Conservation (phyloP, 2,329 filamentous ascomycete genomes). For the Penicillium sp. region DNA sequence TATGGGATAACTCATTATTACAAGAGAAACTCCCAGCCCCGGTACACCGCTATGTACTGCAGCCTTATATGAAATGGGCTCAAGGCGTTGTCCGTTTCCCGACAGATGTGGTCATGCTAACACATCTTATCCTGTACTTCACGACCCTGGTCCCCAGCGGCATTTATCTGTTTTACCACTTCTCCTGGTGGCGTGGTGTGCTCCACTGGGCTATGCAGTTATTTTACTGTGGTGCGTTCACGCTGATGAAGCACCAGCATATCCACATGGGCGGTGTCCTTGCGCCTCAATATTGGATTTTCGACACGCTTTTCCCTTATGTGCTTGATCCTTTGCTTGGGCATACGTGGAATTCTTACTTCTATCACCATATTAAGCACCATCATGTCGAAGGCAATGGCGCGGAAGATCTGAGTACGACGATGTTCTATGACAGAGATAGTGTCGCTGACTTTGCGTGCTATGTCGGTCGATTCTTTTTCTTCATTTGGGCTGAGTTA, state of each 20-base stretch:
- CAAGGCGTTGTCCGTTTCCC: conserved; percentile 61
- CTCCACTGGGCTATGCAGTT: conserved; percentile 66
- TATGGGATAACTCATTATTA: conserved; percentile 53
- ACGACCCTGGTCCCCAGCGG: conserved; percentile 70
- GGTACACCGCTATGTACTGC: conserved; percentile 55
- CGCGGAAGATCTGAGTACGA: conserved; percentile 72
- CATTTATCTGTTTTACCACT: conserved; percentile 63
- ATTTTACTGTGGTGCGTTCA: conserved; percentile 73
- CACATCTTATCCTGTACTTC: conserved; percentile 72
- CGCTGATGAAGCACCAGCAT: conserved; percentile 81
- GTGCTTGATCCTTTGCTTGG: conserved; percentile 74
- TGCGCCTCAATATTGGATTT: conserved; percentile 51
- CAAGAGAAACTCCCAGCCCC: conserved; percentile 32
- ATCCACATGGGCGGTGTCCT: conserved; percentile 76
- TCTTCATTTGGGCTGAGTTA: conserved; percentile 73
- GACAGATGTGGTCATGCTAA: conserved; percentile 76
- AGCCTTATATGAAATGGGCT: conserved; percentile 61
- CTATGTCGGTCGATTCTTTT: conserved; percentile 72
- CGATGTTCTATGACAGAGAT: conserved; percentile 75
- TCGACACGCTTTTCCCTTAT: conserved; percentile 72
- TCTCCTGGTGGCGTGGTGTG: conserved; percentile 67
- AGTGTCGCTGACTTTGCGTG: conserved; percentile 64
- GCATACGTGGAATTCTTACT: conserved; percentile 84
- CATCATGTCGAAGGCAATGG: conserved; percentile 83
- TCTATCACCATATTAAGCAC: conserved; percentile 83